Percentiles rank a stretch among this genome's conserved stretches.
These are phyloP conservation scores for Phialophora expanda DNA, from an alignment of 2,329 filamentous ascomycete genomes.

Conservation along the genomic window DNA sequence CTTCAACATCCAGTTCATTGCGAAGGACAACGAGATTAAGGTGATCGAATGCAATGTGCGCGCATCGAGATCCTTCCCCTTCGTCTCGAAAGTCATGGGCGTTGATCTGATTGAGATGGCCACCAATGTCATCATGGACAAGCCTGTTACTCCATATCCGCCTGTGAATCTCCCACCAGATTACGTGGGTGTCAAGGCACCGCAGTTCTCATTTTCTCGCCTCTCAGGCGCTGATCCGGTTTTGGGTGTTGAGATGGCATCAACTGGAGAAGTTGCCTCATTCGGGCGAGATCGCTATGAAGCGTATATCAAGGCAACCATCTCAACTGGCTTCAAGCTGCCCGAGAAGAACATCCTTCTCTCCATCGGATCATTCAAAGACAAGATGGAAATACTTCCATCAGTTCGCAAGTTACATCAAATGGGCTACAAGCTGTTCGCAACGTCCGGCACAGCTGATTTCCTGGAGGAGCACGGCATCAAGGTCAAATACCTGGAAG, in stretches of 20 bases:
- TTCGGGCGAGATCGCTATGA: conserved; percentile 97
- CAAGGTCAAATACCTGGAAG: conserved; percentile 90
- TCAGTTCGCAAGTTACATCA: conserved; percentile 87
- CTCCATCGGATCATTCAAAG: conserved; percentile 96
- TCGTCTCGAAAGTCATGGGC: conserved; percentile 98
- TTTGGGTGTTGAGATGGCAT: conserved; percentile 98
- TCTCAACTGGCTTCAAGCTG: conserved; percentile 95
- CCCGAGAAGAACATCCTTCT: conserved; percentile 94
- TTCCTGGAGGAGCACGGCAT: conserved; percentile 93
- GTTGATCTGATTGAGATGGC: conserved; percentile 98
- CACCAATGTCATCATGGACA: conserved; percentile 90
- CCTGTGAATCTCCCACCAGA: conserved; percentile 74
- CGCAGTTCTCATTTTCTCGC: conserved; percentile 98
- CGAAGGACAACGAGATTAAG: conserved; percentile 99
- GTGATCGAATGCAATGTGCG: conserved; percentile 99
- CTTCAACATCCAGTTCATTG: conserved; percentile 99
- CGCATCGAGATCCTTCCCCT: conserved; percentile 94
- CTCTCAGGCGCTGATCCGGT: conserved; percentile 95
- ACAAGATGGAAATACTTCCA: conserved; percentile 96
- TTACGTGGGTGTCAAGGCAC: conserved; percentile 95
- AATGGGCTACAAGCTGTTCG: conserved; percentile 93
- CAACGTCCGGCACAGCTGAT: conserved; percentile 94
- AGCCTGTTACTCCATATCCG: conserved; percentile 83
- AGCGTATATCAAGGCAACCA: conserved; percentile 92
- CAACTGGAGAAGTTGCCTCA: conserved; percentile 95